Evolutionary conservation across 2,329 filamentous ascomycete genomes (phyloP), one percentile per base, ranked within the genome.

Genomic region (Madurella fahalii): DNA sequence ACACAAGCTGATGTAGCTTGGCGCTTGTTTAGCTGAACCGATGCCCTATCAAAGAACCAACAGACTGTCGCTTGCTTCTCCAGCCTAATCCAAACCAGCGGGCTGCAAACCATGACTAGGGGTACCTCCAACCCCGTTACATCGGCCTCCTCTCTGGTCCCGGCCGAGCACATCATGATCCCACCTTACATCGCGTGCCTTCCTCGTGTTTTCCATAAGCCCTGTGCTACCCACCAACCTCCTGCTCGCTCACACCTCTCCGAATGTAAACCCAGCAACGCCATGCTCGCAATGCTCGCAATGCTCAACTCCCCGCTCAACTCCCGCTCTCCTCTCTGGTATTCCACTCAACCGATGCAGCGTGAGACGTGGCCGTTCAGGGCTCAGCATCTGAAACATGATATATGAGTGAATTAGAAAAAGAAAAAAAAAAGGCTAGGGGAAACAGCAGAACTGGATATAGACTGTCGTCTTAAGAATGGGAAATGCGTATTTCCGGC

Each of bases 401-500:
- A 43, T 54, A 52, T 53, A 55, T 42, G 41, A 39, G n/a, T 12
- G 37, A 53, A 54, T 25, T 31, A 18, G n/a, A n/a, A 41, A 31
- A 47, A 47, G 40, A 52, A 52, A 47, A 17, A 39, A 18, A 43
- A 54, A 18, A 47, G 18, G 4, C 20, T 18, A 52, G 31, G 30
- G 7, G 30, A 18, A 30, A 30, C 44, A 47, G 30, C 30, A 20
- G 34, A 31, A 31, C 34, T 11, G 32, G n/a, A 43, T 49, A 25
- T 17, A 15, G 47, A 50, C 37, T 12, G 34, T 44, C 37, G 11
- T 30, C 15, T 47, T 42, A 47, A 41, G 32, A 51, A 34, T 46
- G 32, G n/a, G n/a, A 40, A 34, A 41, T 51, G 40, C 16, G 41
- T 52, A 49, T 54, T 37, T 54, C 20, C 45, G 34, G 49, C 50